A percentile compares a stretch with the other conserved stretches of the same genome.
These are phyloP conservation scores for Aspergillus japonicus DNA, from an alignment of 2,329 filamentous ascomycete species.

Conservation along the genomic window DNA sequence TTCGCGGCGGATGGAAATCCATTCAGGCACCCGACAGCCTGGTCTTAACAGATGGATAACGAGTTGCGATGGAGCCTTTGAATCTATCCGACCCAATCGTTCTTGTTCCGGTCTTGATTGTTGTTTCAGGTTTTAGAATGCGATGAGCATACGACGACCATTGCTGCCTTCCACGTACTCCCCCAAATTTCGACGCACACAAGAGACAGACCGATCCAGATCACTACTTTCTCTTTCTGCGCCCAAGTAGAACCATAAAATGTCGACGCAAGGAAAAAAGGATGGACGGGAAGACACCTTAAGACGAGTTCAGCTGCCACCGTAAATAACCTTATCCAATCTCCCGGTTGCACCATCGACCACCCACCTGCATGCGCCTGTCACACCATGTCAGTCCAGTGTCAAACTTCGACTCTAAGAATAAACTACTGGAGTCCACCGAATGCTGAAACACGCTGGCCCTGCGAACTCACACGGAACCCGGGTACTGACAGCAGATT, in stretches of 20 bases:
- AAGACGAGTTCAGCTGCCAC: background rate
- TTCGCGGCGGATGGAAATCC: slow-evolving; percentile 4
- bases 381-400: background rate
- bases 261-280: background rate
- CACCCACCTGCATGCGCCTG: background rate
- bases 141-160: background rate
- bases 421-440: slow-evolving; percentile 6
- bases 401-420: slow-evolving; percentile 1
- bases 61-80: background rate
- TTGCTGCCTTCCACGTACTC: background rate
- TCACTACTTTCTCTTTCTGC: background rate
- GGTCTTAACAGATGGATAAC: background rate
- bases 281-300: background rate
- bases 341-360: background rate
- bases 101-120: background rate
- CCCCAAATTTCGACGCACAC: background rate
- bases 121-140: background rate
- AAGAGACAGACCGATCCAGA: background rate
- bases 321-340: background rate
- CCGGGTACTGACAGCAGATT: background rate
- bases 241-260: background rate
- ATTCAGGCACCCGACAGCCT: slow-evolving; percentile 4
- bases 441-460: background rate
- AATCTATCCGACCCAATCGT: background rate
- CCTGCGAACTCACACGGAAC: background rate